Evolutionary conservation across 108 stramenopile species (phyloP), one percentile per base, ranked within the genome.

Genomic region (Hondaea fermentalgiana): DNA sequence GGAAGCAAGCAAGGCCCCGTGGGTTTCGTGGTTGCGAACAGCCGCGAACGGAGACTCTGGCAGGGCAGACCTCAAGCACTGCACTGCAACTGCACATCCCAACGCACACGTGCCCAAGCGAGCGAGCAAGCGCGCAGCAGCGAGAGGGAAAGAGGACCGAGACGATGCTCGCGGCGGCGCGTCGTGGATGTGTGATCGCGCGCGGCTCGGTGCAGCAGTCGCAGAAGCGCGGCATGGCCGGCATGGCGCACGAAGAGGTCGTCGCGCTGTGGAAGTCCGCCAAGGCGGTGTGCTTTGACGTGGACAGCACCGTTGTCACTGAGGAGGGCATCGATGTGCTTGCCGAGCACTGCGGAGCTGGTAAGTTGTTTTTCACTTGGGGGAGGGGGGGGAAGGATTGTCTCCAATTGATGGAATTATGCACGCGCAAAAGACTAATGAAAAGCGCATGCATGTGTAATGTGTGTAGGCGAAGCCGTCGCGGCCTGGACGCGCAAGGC

Each of bases 291-390:
- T 99, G 98, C 92, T 99, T 99, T 89, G 93, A 99, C 90, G 98
- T 99, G 4, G 99, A 99, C 91, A 96, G 95, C 88, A 99, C 99
- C 19, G 97, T 99, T 5, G 95, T 97, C 89, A 89, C 90, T 10
- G 98, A 98, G 88, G 98, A 99, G 91, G 99, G 99, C 23, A 98
- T 99, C 90, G 98, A 99, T 91, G 97, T 97, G 28, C 93, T 99
- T n/a, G 99, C 99, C 47, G 98, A 93, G 8, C 96, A 94, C 83
- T 92, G 97, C 43, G 98, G 98, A 16, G 96, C 95, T 59, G 98
- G 97, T 47, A 93, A 97, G 83, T 96, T 93, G 58, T 35, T 35
- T 35, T 35, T 2, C 0, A 0, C 35, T 35, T 35, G 28, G 28
- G 28, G 28, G 35, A 0, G 35, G 0, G 35, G 2, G 2, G 2